Base-by-base conservation (phyloP, 23 red algal species). In the Gracilaria gracilis region DNA sequence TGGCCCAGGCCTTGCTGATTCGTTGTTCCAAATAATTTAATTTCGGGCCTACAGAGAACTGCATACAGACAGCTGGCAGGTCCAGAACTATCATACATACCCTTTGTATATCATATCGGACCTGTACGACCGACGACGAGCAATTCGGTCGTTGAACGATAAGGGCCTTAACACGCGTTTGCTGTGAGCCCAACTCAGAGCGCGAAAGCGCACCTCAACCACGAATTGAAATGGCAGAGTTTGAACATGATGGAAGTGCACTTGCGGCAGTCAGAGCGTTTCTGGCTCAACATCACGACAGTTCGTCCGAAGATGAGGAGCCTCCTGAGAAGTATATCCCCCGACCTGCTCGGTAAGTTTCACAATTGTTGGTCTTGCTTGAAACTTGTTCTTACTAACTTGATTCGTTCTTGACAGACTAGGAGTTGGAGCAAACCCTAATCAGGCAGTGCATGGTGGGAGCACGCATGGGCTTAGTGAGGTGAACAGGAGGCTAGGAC, bases 261-360 rank as follows among this genome's bases (percentile, higher is more conserved):
- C 71, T 72, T 38, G 84, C 65, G 12, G 48, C 84, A 46, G 84
- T 88, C 28, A 36, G 69, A n/a, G 84, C 84, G 29, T 88, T 88
- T 59, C 44, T 88, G 23, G 66, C 37, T 15, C 42, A 2, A 15
- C 65, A 72, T 2, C 69, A 88, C 21, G 71, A 31, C 1, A 75
- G 37, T n/a, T 75, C 67, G 11, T 88, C 84, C 24, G 84, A 75
- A 53, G 24, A 51, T 58, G 84, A 88, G 23, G 84, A 74, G 53
- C 57, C 25, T 42, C 28, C 55, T 29, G 58, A 75, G 46, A 58
- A 70, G 48, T 57, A 49, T 33, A 75, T 57, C 54, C 48, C 50
- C 4, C 61, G 84, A 58, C 84, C 84, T 11, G 65, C 84, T 39
- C 84, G 84, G 84, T 88, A 78, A 11, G 84, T 62, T 1, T 20